Percentiles rank a stretch among this genome's conserved stretches.
Conservation (phyloP, 169 alveolate genomes). For the Eimeria mitis region DNA sequence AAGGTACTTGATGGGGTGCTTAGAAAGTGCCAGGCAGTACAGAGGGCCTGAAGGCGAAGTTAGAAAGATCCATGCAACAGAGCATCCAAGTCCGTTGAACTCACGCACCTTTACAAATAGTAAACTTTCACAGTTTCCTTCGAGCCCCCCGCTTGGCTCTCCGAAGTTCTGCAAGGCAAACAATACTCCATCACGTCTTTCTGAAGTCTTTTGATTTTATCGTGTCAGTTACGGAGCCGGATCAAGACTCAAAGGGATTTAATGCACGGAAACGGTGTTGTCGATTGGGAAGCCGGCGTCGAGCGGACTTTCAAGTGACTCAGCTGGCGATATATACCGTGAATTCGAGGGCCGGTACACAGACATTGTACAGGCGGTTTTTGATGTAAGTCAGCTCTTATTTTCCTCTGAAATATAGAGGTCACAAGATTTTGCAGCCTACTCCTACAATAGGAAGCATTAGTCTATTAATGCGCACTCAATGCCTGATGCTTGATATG, state of each 20-base stretch:
- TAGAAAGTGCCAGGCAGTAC: constrained; percentile 68
- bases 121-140: neutral
- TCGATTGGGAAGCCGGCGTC: neutral
- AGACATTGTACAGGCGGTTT: constrained; percentile 42
- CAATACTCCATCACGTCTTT: neutral
- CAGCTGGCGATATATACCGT: constrained; percentile 53
- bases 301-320: neutral
- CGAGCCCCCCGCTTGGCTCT: neutral
- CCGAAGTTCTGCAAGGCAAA: neutral
- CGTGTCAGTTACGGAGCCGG: constrained; percentile 20
- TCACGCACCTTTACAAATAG: neutral
- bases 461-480: neutral
- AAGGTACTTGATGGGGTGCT: constrained; percentile 73
- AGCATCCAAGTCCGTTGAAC: constrained; percentile 56
- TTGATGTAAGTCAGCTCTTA: neutral
- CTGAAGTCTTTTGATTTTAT: neutral
- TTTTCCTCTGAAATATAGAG: no score
- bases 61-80: constrained; percentile 21
- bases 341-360: constrained; percentile 48
- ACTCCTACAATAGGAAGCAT: neutral
- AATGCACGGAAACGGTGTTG: neutral
- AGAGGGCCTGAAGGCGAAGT: constrained; percentile 71
- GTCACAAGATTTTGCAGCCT: neutral
- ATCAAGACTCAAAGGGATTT: neutral
- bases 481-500: neutral